Conservation (phyloP, 2,329 filamentous ascomycete species). For the Pestalotiopsis sp. region DNA sequence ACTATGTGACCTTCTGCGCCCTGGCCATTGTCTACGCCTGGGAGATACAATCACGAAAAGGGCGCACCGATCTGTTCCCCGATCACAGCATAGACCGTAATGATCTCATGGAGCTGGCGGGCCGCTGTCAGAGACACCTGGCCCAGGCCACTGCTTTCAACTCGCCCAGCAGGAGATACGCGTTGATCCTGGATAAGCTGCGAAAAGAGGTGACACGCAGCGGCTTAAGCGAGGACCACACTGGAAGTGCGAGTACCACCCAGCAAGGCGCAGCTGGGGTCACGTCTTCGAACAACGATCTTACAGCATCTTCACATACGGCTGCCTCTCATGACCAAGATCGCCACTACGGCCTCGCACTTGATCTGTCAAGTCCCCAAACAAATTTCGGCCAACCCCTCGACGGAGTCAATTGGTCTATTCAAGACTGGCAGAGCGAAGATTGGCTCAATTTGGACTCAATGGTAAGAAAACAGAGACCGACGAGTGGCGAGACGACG, state of each 20-base stretch:
- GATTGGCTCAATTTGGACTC: conserved; percentile 5
- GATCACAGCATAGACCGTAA: not conserved
- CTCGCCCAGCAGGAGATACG: conserved; percentile 50
- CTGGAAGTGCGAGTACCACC: not conserved
- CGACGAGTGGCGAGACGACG: not conserved
- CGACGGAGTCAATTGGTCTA: conserved; percentile 2
- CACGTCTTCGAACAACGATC: not conserved
- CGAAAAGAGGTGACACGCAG: conserved; percentile 26
- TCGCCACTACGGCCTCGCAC: not conserved
- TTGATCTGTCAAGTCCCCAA: not conserved
- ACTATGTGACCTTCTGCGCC: conserved; percentile 40
- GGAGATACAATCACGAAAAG: conserved; percentile 39
- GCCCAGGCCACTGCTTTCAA: conserved; percentile 37
- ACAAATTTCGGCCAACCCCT: not conserved
- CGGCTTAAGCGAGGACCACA: not conserved
- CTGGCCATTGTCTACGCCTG: conserved; percentile 52
- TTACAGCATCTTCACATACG: not conserved
- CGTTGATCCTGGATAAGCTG: conserved; percentile 55
- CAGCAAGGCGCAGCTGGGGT: not conserved
- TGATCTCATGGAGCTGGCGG: conserved; percentile 42
- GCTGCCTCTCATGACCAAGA: too few species aligned
- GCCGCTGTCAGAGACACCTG: conserved; percentile 49
- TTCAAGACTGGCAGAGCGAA: conserved; percentile 9
- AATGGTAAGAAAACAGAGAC: not conserved
- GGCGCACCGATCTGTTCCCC: not conserved